phyloP scores from a whole-genome alignment of 2,329 filamentous ascomycete species.

The Colletotrichum trifolii region DNA sequence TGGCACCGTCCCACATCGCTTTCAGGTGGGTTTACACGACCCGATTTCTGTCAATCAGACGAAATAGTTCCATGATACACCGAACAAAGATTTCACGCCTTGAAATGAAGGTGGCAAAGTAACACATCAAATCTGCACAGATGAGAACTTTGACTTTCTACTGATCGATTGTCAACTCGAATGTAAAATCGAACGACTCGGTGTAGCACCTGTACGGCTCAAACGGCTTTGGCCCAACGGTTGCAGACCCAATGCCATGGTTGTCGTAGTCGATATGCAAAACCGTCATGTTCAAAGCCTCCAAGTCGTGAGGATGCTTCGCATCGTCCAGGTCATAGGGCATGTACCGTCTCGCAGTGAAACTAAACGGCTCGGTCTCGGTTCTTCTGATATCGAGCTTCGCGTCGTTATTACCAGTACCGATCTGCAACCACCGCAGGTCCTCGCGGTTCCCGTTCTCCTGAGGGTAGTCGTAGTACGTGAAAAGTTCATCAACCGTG shows the following conservation, averaged over 20 bases:
- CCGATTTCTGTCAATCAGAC: no score
- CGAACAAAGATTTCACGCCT: no score
- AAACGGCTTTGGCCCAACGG: conserved; percentile 52
- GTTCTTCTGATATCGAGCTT: conserved; percentile 29
- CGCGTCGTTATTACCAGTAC: conserved; percentile 30
- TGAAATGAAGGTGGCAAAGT: no score
- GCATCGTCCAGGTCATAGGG: conserved; percentile 51
- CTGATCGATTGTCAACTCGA: conserved; percentile 26
- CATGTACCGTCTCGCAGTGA: conserved; percentile 56
- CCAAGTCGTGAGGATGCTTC: conserved; percentile 60
- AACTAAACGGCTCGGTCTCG: conserved; percentile 42
- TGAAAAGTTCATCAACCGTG: conserved; percentile 54
- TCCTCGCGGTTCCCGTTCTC: conserved; percentile 64
- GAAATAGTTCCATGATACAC: no score
- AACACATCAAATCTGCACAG: no score
- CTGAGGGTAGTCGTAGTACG: conserved; percentile 63
- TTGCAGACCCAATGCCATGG: conserved; percentile 56
- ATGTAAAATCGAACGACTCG: conserved; percentile 42
- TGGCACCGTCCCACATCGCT: no score
- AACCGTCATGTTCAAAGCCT: conserved; percentile 51
- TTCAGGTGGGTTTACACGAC: no score
- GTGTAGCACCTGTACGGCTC: conserved; percentile 34
- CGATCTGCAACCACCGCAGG: conserved; percentile 54
- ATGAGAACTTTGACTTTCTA: no score
- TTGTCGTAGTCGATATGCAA: conserved; percentile 55